phyloP scores from a whole-genome alignment of 2,329 filamentous ascomycete genomes.

The Dryadomyces sulphureus region DNA sequence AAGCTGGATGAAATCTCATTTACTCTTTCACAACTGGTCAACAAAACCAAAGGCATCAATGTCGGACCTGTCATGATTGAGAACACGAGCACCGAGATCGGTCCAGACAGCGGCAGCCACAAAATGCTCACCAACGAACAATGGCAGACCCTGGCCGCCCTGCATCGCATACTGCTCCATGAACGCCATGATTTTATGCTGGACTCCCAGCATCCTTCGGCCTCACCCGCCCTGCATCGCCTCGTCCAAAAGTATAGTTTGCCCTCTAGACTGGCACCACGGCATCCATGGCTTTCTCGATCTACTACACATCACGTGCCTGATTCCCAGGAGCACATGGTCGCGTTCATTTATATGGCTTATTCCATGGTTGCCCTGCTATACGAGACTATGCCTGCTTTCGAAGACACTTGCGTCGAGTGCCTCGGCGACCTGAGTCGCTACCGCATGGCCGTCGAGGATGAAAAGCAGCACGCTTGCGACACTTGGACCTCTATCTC shows the following conservation, averaged over 20 bases:
- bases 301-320: slow-evolving; percentile 61
- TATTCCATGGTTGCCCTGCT: slow-evolving; percentile 84
- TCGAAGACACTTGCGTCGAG: slow-evolving; percentile 85
- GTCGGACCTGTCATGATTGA: slow-evolving; percentile 76
- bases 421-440: slow-evolving; percentile 76
- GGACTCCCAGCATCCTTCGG: slow-evolving; percentile 72
- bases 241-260: slow-evolving; percentile 75
- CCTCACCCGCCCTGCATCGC: slow-evolving; percentile 48
- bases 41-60: slow-evolving; percentile 75
- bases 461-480: slow-evolving; percentile 57
- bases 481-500: slow-evolving; percentile 74
- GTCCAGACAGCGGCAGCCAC: slow-evolving; percentile 38
- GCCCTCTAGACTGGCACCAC: slow-evolving; percentile 83
- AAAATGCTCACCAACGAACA: slow-evolving; percentile 46
- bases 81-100: slow-evolving; percentile 72
- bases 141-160: slow-evolving; percentile 69
- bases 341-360: slow-evolving; percentile 75
- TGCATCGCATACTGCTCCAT: slow-evolving; percentile 68
- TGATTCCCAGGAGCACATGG: slow-evolving; percentile 70
- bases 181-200: slow-evolving; percentile 81
- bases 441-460: slow-evolving; percentile 85
- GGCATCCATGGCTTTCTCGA: slow-evolving; percentile 81
- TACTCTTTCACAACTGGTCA: slow-evolving; percentile 62
- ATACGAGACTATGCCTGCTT: slow-evolving; percentile 70
- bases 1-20: too few relatives aligned